Evolutionary conservation across 148 eudicot species (phyloP), one percentile per base, ranked within the genome.

Genomic region (Chenopodium berlandieri): DNA sequence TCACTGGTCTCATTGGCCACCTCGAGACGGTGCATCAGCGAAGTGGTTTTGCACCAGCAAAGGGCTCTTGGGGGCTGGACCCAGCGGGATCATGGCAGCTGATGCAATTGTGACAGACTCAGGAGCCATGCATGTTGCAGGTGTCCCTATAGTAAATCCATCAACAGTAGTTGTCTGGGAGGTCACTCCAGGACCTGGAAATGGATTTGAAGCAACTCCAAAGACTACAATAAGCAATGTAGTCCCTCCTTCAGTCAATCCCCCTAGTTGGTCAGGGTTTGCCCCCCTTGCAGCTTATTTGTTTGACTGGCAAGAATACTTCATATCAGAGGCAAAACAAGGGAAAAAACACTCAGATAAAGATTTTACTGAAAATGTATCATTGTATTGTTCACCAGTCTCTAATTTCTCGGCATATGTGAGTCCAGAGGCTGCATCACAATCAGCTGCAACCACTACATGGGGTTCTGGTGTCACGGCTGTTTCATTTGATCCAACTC

Each of bases 391-490:
- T 86, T 96, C 98, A 25, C 99, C 99, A 23, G 98, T 96, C 52
- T 96, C 99, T 37, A 96, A 96, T 85, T 96, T 96, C 85, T 96
- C 99, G 78, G 99, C 99, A 32, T 96, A 96, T 83, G 99, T 96
- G 75, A 96, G 92, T 82, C 99, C 99, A 4, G 99, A 96, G 81
- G 94, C 98, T 48, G 98, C 99, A 64, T 92, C 98, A 77, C 97
- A 94, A 80, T 92, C 97, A 83, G 90, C 97, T 79, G 94, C 98
- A 52, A 94, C 97, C 78, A 96, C 99, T 78, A 96, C 99, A 23
- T 96, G 99, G 99, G 99, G 99, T 75, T 96, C 99, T 83, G 99
- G 99, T 78, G 99, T 96, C 79, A 96, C 99, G 79, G 98, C 99
- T 82, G 97, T 96, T 87, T 92, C 99, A 44, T 96, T 96, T 84